phyloP scores from a whole-genome alignment of 202 grass and related monocot genomes.

The Panicum hallii region DNA sequence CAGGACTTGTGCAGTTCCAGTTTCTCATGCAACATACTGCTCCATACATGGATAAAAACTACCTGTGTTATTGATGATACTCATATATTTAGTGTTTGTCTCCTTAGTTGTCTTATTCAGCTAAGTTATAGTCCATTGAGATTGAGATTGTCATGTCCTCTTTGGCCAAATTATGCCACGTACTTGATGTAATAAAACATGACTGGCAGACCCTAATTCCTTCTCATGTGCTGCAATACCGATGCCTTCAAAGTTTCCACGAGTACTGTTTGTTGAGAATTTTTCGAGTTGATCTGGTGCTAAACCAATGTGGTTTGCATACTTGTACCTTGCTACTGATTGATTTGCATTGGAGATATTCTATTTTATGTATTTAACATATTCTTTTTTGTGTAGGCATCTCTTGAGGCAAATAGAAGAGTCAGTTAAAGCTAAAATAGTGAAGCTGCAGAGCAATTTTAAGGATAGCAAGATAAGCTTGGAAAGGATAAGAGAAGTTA shows the following conservation, averaged over 20 bases:
- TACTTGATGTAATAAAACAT: constrained; percentile 16
- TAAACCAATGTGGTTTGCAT: constrained; percentile 3
- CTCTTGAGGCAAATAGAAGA: constrained; percentile 77
- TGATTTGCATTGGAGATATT: constrained; percentile 1
- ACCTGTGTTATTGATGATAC: neutral
- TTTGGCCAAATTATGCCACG: constrained; percentile 11
- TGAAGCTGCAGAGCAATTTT: constrained; percentile 90
- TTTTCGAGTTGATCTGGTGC: neutral
- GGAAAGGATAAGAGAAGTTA: constrained; percentile 53
- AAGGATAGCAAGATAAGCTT: constrained; percentile 72
- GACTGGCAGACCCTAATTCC: neutral
- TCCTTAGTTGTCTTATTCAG: neutral
- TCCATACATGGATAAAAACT: constrained; percentile 6
- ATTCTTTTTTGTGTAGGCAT: constrained; percentile 55
- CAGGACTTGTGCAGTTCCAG: constrained; percentile 5
- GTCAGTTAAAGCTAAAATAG: constrained; percentile 73
- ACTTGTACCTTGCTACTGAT: neutral
- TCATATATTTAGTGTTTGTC: constrained; percentile 27
- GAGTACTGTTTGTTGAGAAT: neutral
- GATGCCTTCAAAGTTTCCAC: neutral
- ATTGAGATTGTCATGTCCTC: neutral
- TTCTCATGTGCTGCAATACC: neutral
- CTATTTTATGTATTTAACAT: constrained; percentile 3
- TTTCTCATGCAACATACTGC: constrained; percentile 35
- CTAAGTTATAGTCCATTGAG: constrained; percentile 20